Percentiles rank a stretch among this genome's conserved stretches.
These are phyloP conservation scores for Acanthamoeba royreba DNA, from an alignment of 208 protist genomes.

Conservation along the genomic window DNA sequence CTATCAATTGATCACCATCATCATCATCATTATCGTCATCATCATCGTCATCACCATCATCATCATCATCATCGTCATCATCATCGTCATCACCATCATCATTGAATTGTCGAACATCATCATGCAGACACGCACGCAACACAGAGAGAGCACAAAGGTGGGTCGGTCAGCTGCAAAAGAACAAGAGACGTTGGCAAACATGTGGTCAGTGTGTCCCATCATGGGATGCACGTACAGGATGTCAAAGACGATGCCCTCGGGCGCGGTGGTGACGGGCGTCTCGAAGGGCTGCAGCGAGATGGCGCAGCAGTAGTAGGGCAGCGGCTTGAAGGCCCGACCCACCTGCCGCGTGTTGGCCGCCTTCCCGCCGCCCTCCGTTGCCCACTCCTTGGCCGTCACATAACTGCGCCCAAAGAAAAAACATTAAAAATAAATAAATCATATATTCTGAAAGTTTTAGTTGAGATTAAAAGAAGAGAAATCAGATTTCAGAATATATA, in stretches of 20 bases:
- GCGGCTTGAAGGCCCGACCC: not conserved
- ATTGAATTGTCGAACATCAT: too few species aligned
- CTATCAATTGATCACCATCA: slow-evolving; percentile 66
- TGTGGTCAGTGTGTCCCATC: not conserved
- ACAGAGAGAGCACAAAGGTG: not conserved
- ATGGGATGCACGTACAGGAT: slow-evolving; percentile 33
- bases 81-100: too few species aligned
- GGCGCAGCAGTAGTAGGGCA: slow-evolving; percentile 33
- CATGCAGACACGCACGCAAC: not conserved
- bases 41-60: too few species aligned
- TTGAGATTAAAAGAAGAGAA: not conserved
- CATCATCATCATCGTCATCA: too few species aligned
- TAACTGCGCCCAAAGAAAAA: not conserved
- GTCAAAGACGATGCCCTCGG: slow-evolving; percentile 32
- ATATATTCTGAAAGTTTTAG: not conserved
- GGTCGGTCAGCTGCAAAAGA: not conserved
- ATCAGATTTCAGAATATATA: too few species aligned
- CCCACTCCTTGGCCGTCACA: slow-evolving; percentile 25
- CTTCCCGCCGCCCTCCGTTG: slow-evolving; percentile 2
- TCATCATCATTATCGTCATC: too few species aligned
- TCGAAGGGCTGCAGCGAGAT: slow-evolving; percentile 35
- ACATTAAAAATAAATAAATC: not conserved
- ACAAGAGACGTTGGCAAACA: not conserved
- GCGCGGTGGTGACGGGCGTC: slow-evolving; percentile 11
- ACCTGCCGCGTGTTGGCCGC: not conserved